These are phyloP conservation scores for Cardiospermum halicacabum DNA, from an alignment of 345 rosid species.

Conservation along the genomic window DNA sequence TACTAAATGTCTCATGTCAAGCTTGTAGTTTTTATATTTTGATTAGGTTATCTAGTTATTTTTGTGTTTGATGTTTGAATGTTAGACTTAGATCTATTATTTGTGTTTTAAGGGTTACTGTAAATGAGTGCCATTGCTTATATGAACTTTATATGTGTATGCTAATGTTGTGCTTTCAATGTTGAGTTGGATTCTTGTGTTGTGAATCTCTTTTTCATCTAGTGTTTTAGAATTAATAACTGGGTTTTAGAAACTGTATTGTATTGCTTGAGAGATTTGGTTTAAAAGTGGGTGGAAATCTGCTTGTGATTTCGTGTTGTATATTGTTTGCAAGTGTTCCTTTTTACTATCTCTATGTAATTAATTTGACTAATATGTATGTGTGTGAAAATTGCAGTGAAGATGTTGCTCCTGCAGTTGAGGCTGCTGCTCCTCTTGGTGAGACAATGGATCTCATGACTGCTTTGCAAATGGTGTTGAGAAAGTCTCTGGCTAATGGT, in stretches of 20 bases:
- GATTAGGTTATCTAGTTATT: background rate
- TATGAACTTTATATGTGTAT: background rate
- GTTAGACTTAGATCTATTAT: no score
- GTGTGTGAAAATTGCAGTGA: constrained; percentile 44
- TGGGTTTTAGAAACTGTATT: no score
- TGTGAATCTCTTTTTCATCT: background rate
- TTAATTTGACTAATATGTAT: background rate
- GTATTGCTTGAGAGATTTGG: no score
- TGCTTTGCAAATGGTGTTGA: constrained; percentile 69
- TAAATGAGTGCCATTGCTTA: background rate
- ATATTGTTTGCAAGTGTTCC: background rate
- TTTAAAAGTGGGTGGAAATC: background rate
- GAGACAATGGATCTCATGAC: constrained; percentile 78
- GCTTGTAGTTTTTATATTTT: background rate
- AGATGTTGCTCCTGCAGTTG: constrained; percentile 51
- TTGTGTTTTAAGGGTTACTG: background rate
- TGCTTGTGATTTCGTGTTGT: background rate
- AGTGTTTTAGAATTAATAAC: no score
- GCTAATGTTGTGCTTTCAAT: background rate
- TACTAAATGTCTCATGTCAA: background rate
- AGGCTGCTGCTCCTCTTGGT: constrained; percentile 41
- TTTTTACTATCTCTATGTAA: background rate
- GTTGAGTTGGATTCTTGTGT: background rate
- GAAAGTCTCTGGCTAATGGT: constrained; percentile 72
- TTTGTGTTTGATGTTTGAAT: no score